Base-by-base conservation (phyloP, 2,329 filamentous ascomycete genomes). In the Plectosphaerella cucumerina region DNA sequence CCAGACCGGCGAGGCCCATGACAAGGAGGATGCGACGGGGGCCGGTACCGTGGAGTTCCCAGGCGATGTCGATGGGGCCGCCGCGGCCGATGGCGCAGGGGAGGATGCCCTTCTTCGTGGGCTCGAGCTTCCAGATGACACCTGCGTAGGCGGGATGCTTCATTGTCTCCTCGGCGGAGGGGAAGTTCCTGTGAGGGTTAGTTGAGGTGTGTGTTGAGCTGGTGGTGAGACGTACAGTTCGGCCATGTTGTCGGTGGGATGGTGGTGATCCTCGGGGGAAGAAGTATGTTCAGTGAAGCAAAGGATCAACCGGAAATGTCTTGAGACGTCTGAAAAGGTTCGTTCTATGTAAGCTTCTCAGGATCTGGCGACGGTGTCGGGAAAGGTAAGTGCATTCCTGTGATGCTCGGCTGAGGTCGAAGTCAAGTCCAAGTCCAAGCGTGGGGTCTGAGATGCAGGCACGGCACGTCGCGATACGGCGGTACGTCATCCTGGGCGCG, bases 21-120 rank as follows among this genome's bases (percentile, higher is more conserved):
- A 95, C 78, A 72, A 89, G 84, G 60, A 90, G 75, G 56, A 94
- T 70, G 71, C 88, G 87, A 57, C 80, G 76, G 45, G 85, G 80
- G 4, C 89, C 90, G 54, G 78, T 71, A 50, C 90, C 89, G 71
- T 96, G 90, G 45, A 94, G 74, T 68, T 94, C 88, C 77, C 89
- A 95, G 49, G 82, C 76, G 48, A 96, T 82, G 44, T 87, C 79
- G 57, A 95, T 73, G 18, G 89, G 90, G 2, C 89, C 90, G 56
- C 90, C 87, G 59, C 88, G 80, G 35, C 73, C 80, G 50, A 78
- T 73, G n/a, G 86, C 90, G 23, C 89, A 88, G 3, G 80, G 69
- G 6, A 82, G 62, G 42, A 76, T 77, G 5, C 85, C 89, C 47
- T 78, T 75, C 39, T 75, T 73, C 45, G 83, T 77, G 5, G 90